Conservation (phyloP, 352 stramenopile species). For the Phytopythium oedochilum region DNA sequence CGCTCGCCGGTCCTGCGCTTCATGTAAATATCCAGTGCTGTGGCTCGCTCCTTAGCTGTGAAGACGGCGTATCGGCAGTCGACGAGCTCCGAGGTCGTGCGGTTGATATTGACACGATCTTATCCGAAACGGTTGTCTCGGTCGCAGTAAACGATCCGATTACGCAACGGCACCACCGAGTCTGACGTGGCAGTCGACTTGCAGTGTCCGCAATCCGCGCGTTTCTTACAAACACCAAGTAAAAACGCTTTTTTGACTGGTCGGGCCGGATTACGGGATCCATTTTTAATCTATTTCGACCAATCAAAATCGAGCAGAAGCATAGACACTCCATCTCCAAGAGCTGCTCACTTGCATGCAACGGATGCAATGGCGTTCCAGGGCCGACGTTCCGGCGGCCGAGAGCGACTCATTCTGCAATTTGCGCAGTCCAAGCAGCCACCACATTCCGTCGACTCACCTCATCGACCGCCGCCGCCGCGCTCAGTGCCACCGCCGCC, state of each 20-base stretch:
- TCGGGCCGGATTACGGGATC: not conserved
- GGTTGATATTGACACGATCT: too few relatives aligned
- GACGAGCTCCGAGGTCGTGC: too few relatives aligned
- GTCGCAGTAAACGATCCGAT: not conserved
- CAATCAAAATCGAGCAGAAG: not conserved
- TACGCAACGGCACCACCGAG: not conserved
- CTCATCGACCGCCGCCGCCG: not conserved
- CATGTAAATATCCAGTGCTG: not conserved
- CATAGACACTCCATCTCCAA: not conserved
- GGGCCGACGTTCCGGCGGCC: not conserved
- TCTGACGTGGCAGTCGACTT: not conserved
- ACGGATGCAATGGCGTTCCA: too few relatives aligned
- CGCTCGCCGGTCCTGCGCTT: not conserved
- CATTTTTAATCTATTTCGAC: not conserved
- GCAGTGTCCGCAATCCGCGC: not conserved
- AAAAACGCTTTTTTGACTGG: not conserved
- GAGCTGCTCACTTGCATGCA: not conserved
- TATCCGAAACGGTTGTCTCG: too few relatives aligned
- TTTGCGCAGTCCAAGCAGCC: not conserved
- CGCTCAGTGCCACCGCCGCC: conserved; percentile 8
- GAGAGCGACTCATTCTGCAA: not conserved
- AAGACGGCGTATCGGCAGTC: too few relatives aligned
- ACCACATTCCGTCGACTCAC: conserved; percentile 1
- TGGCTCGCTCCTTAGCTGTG: too few relatives aligned
- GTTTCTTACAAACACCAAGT: not conserved